Percentiles rank a stretch among this genome's conserved stretches.
Conservation (phyloP, 2,329 filamentous ascomycete genomes). For the Sclerotinia nivalis region DNA sequence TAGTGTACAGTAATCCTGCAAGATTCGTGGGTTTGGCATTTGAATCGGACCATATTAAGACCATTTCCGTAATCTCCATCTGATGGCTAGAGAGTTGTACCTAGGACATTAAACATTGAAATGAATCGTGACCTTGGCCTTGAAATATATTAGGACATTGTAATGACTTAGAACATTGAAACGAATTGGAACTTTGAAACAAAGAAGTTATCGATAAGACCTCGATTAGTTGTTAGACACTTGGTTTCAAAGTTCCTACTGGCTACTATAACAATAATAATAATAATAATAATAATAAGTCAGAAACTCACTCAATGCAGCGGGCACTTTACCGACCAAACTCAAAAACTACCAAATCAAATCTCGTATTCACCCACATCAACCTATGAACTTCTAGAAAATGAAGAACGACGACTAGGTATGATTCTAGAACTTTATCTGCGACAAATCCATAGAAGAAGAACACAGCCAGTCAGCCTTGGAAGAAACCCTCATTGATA, state of each 20-base stretch:
- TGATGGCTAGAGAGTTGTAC: no score
- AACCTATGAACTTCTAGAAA: background rate
- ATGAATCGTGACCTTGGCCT: no score
- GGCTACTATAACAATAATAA: background rate
- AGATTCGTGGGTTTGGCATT: no score
- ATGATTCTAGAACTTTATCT: constrained; percentile 9
- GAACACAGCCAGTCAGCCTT: background rate
- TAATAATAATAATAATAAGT: background rate
- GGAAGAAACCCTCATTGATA: background rate
- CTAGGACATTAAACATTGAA: no score
- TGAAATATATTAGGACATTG: no score
- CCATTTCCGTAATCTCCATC: no score
- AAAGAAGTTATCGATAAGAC: no score
- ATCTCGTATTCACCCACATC: background rate
- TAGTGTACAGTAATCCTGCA: no score
- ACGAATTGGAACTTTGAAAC: no score
- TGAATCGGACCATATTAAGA: no score
- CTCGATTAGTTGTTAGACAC: no score
- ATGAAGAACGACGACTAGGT: background rate
- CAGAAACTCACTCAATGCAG: background rate
- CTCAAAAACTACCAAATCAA: background rate
- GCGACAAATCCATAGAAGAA: background rate
- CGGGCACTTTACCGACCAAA: background rate
- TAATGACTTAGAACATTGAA: no score
- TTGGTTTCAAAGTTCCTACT: background rate